Evolutionary conservation across 768 basidiomycete genomes (phyloP), one percentile per base, ranked within the genome.

Genomic region (Tricholoma bakamatsutake): DNA sequence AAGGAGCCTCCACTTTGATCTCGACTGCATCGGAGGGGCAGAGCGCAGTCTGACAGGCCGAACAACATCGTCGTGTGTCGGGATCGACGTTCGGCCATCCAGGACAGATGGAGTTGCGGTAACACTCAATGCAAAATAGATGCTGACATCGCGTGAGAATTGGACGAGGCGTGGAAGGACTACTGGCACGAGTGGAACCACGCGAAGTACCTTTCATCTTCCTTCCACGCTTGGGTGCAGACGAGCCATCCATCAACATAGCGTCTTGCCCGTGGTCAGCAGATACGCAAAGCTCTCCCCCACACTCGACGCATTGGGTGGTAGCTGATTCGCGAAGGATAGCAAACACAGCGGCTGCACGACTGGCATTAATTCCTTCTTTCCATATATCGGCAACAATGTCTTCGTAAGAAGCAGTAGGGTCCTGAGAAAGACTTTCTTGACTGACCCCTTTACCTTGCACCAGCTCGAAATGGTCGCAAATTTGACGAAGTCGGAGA

Each of bases 401-500:
- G 52, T 92, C 87, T 63, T 95, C 90, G 63, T 92, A 93, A 30
- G 85, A 83, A 45, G 72, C 75, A 57, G 73, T 73, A 50, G 71
- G 64, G 34, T 86, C 85, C 30, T 77, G 76, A 50, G 63, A 59
- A 64, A 76, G 76, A 30, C 67, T 64, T 28, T 79, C 78, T 55
- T 73, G 77, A 9, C 68, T 66, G 2, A 65, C 59, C 48, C 76
- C 81, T 64, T 90, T 88, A 42, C 84, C 85, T 64, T 88, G 80
- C 4, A 98, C 88, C 34, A 98, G 80, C 64, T 93, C 92, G 62
- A 82, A 91, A 71, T 99, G 96, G 67, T 98, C 94, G 71, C 97
- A 99, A 49, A 98, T 98, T 75, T 98, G 96, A 53, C 97, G 89
- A 46, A 99, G 80, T 21, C 95, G 90, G 52, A 99, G 77, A 56